Conservation (phyloP, 352 stramenopile genomes). For the Globisporangium perplexum region DNA sequence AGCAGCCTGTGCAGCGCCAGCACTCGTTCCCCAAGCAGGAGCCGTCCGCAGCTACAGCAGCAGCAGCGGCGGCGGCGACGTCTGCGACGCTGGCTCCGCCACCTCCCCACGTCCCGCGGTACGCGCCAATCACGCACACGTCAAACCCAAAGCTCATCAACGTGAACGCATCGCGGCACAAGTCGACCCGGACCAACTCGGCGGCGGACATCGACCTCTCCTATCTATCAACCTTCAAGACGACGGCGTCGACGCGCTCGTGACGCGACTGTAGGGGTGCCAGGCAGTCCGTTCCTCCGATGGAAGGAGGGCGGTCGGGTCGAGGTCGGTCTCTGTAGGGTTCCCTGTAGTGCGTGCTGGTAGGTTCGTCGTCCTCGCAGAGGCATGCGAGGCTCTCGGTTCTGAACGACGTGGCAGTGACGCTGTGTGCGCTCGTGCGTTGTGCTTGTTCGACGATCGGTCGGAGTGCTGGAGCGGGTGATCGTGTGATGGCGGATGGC, state of each 20-base stretch:
- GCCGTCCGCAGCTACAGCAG: too few relatives aligned
- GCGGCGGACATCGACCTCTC: conserved; percentile 9
- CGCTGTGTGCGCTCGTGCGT: too few relatives aligned
- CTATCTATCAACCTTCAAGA: conserved; percentile 15
- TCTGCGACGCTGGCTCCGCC: background rate
- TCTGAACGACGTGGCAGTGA: too few relatives aligned
- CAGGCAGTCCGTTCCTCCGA: background rate
- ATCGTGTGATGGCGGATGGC: too few relatives aligned
- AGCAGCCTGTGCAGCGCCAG: background rate
- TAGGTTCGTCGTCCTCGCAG: background rate
- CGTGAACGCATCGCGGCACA: conserved; percentile 6
- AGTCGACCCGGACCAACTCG: background rate
- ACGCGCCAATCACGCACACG: background rate
- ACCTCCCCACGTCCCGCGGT: background rate
- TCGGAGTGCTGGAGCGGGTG: too few relatives aligned
- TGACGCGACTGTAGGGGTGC: background rate
- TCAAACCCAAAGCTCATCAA: conserved; percentile 10
- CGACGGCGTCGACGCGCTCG: background rate
- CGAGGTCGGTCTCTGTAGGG: background rate
- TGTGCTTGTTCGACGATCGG: too few relatives aligned
- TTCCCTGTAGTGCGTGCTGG: background rate
- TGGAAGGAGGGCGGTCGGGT: background rate
- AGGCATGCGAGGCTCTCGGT: too few relatives aligned
- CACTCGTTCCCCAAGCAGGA: too few relatives aligned
- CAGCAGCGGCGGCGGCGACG: background rate